Percentiles rank a stretch among this genome's conserved stretches.
These are phyloP conservation scores for Diutina sp. DNA, from an alignment of 1,139 yeast genomes.

Conservation along the genomic window DNA sequence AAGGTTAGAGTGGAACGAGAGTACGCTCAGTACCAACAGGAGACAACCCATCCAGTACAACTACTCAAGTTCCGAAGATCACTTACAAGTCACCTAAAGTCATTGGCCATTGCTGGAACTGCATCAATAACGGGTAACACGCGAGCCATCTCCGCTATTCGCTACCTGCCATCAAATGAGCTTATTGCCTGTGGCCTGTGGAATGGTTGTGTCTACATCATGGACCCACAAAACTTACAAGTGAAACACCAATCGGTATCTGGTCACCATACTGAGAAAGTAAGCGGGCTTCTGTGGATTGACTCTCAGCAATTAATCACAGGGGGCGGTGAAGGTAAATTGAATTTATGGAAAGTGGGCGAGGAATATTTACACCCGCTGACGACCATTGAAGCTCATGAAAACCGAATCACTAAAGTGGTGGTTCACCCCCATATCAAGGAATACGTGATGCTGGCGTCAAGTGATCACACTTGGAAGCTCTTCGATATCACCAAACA, in stretches of 20 bases:
- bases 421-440: constrained; percentile 53
- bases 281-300: constrained; percentile 60
- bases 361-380: not conserved
- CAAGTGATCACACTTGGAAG: constrained; percentile 84
- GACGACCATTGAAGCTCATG: constrained; percentile 21
- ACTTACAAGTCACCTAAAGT: constrained; percentile 22
- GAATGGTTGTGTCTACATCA: constrained; percentile 58
- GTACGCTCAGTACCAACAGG: constrained; percentile 10
- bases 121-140: constrained; percentile 47
- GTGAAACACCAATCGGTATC: constrained; percentile 12
- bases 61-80: constrained; percentile 31
- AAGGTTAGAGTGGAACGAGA: constrained; percentile 24
- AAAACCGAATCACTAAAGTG: constrained; percentile 47
- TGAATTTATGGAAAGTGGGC: constrained; percentile 30
- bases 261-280: constrained; percentile 42
- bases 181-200: constrained; percentile 21
- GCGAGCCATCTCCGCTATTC: constrained; percentile 13
- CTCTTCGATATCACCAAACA: constrained; percentile 58
- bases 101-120: constrained; percentile 45
- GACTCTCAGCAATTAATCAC: constrained; percentile 20
- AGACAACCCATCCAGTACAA: not conserved
- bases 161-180: not conserved
- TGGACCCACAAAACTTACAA: constrained; percentile 27
- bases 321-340: constrained; percentile 56
- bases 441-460: constrained; percentile 48